These are phyloP conservation scores for Thielaviopsis punctulata DNA, from an alignment of 2,329 filamentous ascomycete genomes.

Conservation along the genomic window DNA sequence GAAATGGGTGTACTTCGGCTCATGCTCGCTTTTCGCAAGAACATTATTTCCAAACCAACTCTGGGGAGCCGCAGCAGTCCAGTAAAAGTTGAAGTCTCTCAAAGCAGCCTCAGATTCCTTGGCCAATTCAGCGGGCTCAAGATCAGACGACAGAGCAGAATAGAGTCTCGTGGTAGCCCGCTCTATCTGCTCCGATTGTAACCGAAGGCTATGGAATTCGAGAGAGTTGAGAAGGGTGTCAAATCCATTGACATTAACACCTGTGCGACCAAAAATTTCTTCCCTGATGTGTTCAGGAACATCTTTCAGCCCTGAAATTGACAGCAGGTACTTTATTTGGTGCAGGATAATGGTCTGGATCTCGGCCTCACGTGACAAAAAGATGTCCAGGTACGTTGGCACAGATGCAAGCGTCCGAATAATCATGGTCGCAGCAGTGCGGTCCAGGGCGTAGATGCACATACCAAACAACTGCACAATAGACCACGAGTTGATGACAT, in stretches of 20 bases:
- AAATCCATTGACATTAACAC: conserved; percentile 5
- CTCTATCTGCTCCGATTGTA: conserved; percentile 6
- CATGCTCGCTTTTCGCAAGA: not conserved
- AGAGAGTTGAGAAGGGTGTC: not conserved
- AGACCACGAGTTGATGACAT: conserved; percentile 18
- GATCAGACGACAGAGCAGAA: not conserved
- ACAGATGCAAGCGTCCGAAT: conserved; percentile 6
- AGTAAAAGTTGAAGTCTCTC: conserved; percentile 10
- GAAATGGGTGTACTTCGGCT: not conserved
- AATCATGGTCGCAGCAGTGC: conserved; percentile 7
- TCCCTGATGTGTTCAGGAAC: not conserved
- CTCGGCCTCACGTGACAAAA: conserved; percentile 5
- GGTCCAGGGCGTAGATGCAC: conserved; percentile 25
- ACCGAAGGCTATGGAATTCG: not conserved
- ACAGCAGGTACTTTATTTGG: conserved; percentile 12
- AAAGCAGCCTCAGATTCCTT: conserved; percentile 4
- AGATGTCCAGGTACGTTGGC: conserved; percentile 1
- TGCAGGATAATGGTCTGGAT: conserved; percentile 11
- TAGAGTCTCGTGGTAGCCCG: not conserved
- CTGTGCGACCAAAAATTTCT: not conserved
- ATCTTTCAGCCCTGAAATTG: conserved; percentile 4
- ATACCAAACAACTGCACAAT: conserved; percentile 25
- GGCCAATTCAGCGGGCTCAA: not conserved
- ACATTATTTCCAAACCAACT: conserved; percentile 9
- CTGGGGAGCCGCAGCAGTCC: conserved; percentile 11